Base-by-base conservation (phyloP, 2,329 filamentous ascomycete genomes). In the Colletotrichum nymphaeae region DNA sequence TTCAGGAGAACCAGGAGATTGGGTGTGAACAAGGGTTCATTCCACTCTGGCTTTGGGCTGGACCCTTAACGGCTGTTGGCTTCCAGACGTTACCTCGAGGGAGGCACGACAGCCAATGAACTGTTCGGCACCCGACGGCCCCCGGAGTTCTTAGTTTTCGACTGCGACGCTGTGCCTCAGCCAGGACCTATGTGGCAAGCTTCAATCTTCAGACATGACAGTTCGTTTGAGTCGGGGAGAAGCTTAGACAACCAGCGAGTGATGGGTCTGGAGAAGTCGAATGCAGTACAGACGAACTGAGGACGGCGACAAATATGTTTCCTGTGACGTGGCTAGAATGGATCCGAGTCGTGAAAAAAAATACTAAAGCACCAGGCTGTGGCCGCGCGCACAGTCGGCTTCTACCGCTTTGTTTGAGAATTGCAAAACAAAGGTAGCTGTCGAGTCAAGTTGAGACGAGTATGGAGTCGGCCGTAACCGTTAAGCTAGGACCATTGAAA, bases 401-500 rank as follows among this genome's bases (percentile, higher is more conserved):
- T 46, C n/a, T 8, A 28, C 32, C 56, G 49, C 67, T 56, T 56
- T 56, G 32, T 62, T 70, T 62, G n/a, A 70, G 60, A 30, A 35
- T 32, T 30, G 32, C 58, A 42, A 49, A 57, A 62, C 22, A 70
- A 55, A 42, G 5, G 42, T 22, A 28, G 60, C 35, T 24, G 46
- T 65, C 49, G 66, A 73, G 70, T 70, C 67, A 70, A 65, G 70
- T 65, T 37, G 66, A 73, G 67, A 65, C 60, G 66, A 70, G 63
- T 19, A 49, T 59, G n/a, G 66, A 62, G 60, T 73, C 35, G 66
- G 62, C 58, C 52, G 53, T 49, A 55, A 35, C 22, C 16, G 16
- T n/a, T 30, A 42, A 32, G 19, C 22, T 16, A 37, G 42, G 46
- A 35, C 24, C 32, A 37, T 16, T 35, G 22, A 49, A 67, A 72